These are phyloP conservation scores for Hyaloperonospora brassicae DNA, from an alignment of 352 stramenopile species.

Conservation along the genomic window DNA sequence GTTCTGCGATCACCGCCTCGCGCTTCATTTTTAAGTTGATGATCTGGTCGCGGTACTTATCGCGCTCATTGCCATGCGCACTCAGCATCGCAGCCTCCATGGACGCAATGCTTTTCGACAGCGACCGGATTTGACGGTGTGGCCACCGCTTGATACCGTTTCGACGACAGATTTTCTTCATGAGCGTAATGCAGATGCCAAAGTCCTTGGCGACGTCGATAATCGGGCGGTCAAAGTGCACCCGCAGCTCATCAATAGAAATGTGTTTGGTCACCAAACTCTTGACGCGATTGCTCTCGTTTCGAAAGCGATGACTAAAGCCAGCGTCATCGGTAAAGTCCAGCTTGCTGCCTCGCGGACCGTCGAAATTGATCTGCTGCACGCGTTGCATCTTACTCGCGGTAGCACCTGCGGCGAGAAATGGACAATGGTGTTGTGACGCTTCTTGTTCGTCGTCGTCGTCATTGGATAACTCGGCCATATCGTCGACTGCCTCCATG, in stretches of 20 bases:
- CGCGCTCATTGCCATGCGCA: conserved; percentile 60
- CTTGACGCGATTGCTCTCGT: conserved; percentile 84
- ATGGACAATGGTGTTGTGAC: conserved; percentile 12
- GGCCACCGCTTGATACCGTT: conserved; percentile 72
- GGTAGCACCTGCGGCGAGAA: conserved; percentile 1
- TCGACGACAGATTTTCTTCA: conserved; percentile 84
- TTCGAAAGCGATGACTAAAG: conserved; percentile 69
- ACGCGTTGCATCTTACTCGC: conserved; percentile 41
- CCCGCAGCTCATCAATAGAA: conserved; percentile 76
- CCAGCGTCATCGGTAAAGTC: conserved; percentile 68
- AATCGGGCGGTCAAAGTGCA: conserved; percentile 82
- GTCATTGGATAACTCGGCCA: conserved; percentile 37
- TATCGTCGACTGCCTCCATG: conserved; percentile 47
- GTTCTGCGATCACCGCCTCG: conserved; percentile 78
- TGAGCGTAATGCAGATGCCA: conserved; percentile 86
- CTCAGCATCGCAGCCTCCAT: conserved; percentile 86
- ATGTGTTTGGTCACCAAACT: conserved; percentile 85
- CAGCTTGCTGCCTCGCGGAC: conserved; percentile 56
- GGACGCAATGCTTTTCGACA: conserved; percentile 82
- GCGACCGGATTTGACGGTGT: conserved; percentile 72
- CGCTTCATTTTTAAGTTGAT: conserved; percentile 74
- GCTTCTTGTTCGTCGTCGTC: conserved; percentile 32
- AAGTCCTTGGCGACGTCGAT: conserved; percentile 87
- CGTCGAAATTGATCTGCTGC: conserved; percentile 72
- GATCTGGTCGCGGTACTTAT: conserved; percentile 85